Evolutionary conservation across 306 rosid species (phyloP).

Genomic region (Casuarina cunninghamiana): DNA sequence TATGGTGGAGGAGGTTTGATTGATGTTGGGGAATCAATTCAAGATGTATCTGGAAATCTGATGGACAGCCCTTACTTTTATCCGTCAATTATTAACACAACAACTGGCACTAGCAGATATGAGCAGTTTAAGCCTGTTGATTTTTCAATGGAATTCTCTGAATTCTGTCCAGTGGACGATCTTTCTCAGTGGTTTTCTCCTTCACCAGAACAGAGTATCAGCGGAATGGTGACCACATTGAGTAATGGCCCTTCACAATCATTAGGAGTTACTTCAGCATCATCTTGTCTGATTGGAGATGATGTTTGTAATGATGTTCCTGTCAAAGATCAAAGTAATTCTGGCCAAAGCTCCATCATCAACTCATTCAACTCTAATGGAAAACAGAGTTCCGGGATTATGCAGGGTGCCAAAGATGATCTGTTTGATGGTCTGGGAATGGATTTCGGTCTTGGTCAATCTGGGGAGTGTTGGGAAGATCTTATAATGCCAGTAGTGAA

Average conservation of each 20-base stretch:
- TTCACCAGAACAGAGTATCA: constrained; percentile 39
- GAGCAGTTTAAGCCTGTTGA: constrained; percentile 39
- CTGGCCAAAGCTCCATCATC: constrained; percentile 30
- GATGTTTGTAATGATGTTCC: constrained; percentile 23
- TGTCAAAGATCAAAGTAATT: constrained; percentile 25
- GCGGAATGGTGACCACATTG: constrained; percentile 32
- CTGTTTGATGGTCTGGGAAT: constrained; percentile 39
- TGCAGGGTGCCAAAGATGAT: constrained; percentile 33
- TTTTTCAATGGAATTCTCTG: constrained; percentile 38
- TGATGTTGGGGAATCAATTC: constrained; percentile 26
- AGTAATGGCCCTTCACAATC: constrained; percentile 41
- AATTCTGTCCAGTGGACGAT: constrained; percentile 52
- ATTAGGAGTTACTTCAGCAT: constrained; percentile 34
- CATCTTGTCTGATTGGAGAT: constrained; percentile 39
- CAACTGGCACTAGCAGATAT: constrained; percentile 26
- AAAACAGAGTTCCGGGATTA: constrained; percentile 26
- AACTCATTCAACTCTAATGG: constrained; percentile 30
- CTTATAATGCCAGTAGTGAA: constrained; percentile 36
- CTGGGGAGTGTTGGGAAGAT: constrained; percentile 45
- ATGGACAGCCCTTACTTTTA: constrained; percentile 28
- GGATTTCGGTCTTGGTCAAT: constrained; percentile 34
- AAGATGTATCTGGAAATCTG: constrained; percentile 31
- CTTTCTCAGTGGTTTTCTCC: constrained; percentile 60
- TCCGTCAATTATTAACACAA: constrained; percentile 26
- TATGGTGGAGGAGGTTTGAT: constrained; percentile 14